Evolutionary conservation across 495 filamentous ascomycete genomes (phyloP).

Genomic region (Parmelia sp.): DNA sequence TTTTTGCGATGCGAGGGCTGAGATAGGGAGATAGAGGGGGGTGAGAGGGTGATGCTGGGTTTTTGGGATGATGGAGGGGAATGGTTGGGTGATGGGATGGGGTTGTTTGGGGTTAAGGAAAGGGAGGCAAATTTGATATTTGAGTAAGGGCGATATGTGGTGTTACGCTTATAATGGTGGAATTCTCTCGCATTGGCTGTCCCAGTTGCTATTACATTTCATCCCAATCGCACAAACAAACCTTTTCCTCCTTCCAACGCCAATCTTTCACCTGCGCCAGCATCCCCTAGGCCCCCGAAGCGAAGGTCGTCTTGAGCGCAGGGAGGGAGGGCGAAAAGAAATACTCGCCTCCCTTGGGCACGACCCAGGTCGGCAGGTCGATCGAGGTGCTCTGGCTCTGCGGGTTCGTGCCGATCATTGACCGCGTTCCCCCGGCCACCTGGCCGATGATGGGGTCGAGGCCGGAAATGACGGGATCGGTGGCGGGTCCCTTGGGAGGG

Average conservation of each 20-base stretch:
- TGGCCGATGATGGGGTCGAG: constrained; percentile 38
- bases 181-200: too few species aligned
- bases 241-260: background rate
- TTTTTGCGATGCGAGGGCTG: too few species aligned
- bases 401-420: constrained; percentile 22
- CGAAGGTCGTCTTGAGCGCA: constrained; percentile 21
- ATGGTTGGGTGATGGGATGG: too few species aligned
- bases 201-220: background rate
- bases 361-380: constrained; percentile 27
- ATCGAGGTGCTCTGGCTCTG: constrained; percentile 24
- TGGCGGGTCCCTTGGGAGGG: constrained; percentile 8
- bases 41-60: too few species aligned
- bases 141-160: too few species aligned
- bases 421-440: constrained; percentile 2
- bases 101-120: too few species aligned
- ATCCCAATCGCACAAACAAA: too few species aligned
- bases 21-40: too few species aligned
- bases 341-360: constrained; percentile 30
- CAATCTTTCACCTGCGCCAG: background rate
- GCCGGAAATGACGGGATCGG: constrained; percentile 19
- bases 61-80: too few species aligned
- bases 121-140: too few species aligned
- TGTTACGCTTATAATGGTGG: too few species aligned
- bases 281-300: background rate
- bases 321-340: constrained; percentile 29